Conservation (phyloP, 257 asterid species). For the Paraleonurus japonicus region DNA sequence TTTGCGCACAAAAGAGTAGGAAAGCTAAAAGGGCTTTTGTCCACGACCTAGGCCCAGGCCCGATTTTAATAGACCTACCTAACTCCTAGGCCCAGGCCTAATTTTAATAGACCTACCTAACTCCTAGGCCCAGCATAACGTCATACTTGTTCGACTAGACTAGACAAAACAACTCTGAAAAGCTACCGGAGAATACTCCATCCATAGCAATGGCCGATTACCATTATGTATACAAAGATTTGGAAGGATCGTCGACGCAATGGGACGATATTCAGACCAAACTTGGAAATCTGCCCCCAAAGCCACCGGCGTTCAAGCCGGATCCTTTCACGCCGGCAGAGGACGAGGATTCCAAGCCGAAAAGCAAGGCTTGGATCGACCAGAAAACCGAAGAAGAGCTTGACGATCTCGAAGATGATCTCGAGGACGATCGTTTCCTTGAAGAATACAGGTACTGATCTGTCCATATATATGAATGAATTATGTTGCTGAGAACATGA, state of each 20-base stretch:
- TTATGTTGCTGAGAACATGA: not conserved
- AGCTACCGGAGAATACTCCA: not conserved
- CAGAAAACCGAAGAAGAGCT: slow-evolving; percentile 75
- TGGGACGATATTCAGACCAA: slow-evolving; percentile 97
- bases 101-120: too few relatives aligned
- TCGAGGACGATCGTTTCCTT: slow-evolving; percentile 88
- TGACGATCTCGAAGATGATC: slow-evolving; percentile 92
- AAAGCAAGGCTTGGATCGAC: slow-evolving; percentile 77
- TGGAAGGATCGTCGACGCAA: slow-evolving; percentile 88
- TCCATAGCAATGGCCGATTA: slow-evolving; percentile 76
- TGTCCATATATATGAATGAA: not conserved
- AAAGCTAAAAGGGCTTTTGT: not conserved
- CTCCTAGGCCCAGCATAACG: slow-evolving; percentile 3
- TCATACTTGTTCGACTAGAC: not conserved
- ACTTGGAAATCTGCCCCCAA: slow-evolving; percentile 78
- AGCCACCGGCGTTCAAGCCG: slow-evolving; percentile 74
- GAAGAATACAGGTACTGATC: slow-evolving; percentile 67
- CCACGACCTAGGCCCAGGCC: not conserved
- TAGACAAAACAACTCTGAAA: not conserved
- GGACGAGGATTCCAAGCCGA: slow-evolving; percentile 62
- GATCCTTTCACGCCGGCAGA: slow-evolving; percentile 64
- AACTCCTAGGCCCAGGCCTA: too few relatives aligned
- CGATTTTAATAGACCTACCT: too few relatives aligned
- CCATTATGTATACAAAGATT: slow-evolving; percentile 85
- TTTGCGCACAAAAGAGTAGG: too few relatives aligned